phyloP scores from a whole-genome alignment of 1,284 basidiomycete genomes.

The Ustilago hordei region DNA sequence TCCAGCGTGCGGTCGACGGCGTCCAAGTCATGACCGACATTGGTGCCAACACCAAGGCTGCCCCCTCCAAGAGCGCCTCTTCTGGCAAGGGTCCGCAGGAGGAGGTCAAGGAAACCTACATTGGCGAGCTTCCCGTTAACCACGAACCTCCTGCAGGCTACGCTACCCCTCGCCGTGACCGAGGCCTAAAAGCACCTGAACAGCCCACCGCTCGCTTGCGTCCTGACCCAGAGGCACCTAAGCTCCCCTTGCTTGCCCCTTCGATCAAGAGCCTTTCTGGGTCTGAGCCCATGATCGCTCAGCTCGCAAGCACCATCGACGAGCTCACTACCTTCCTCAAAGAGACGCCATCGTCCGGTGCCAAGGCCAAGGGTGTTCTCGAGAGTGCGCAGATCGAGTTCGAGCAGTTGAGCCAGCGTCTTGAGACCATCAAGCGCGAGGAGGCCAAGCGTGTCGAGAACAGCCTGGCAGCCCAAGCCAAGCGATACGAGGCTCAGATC shows the following conservation, averaged over 20 bases:
- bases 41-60: conserved; percentile 52
- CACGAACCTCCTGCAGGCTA: conserved; percentile 61
- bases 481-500: conserved; percentile 86
- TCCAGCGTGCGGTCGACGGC: conserved; percentile 50
- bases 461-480: conserved; percentile 74
- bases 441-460: conserved; percentile 82
- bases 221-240: conserved; percentile 59
- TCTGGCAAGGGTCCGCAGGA: conserved; percentile 67
- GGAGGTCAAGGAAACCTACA: conserved; percentile 51
- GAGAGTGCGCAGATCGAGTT: conserved; percentile 79
- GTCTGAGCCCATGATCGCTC: conserved; percentile 87
- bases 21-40: conserved; percentile 59
- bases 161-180: conserved; percentile 49
- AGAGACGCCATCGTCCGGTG: conserved; percentile 62
- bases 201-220: conserved; percentile 54
- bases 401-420: conserved; percentile 79
- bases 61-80: conserved; percentile 68
- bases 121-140: conserved; percentile 53
- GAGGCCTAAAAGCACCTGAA: conserved; percentile 59
- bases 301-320: conserved; percentile 93
- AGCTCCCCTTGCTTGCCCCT: conserved; percentile 81
- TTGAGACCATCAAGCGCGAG: conserved; percentile 84
- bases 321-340: conserved; percentile 85
- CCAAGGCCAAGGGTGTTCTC: conserved; percentile 76
- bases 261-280: conserved; percentile 81